phyloP scores from a whole-genome alignment of 371 early-diverging fungal species.

The Blakeslea trispora region DNA sequence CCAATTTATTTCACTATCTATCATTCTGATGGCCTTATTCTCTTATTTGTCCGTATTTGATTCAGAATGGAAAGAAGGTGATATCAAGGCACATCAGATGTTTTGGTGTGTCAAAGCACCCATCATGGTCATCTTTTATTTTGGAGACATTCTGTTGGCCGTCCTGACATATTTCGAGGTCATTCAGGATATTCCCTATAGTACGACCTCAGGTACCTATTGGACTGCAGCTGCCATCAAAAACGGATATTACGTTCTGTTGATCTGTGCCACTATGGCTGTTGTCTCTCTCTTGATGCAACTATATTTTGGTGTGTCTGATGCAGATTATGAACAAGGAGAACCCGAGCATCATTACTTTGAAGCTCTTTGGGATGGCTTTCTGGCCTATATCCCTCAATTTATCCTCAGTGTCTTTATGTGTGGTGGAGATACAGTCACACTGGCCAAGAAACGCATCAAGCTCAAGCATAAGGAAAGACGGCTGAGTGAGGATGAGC shows the following conservation, averaged over 20 bases:
- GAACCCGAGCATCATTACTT: slow-evolving; percentile 27
- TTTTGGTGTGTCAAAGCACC: slow-evolving; percentile 59
- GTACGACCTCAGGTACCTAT: slow-evolving; percentile 28
- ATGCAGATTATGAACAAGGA: slow-evolving; percentile 17
- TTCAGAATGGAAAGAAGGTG: slow-evolving; percentile 42
- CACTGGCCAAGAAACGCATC: slow-evolving; percentile 43
- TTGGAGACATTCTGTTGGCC: slow-evolving; percentile 43
- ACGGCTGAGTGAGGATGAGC: slow-evolving; percentile 25
- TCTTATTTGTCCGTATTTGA: slow-evolving; percentile 47
- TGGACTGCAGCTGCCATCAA: slow-evolving; percentile 50
- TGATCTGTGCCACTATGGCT: slow-evolving; percentile 43
- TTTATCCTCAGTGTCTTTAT: slow-evolving; percentile 41
- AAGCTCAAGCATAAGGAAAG: slow-evolving; percentile 27
- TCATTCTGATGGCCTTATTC: slow-evolving; percentile 50
- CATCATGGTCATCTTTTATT: slow-evolving; percentile 51
- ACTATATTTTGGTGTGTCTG: slow-evolving; percentile 38
- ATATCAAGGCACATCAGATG: slow-evolving; percentile 49
- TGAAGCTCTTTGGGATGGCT: slow-evolving; percentile 44
- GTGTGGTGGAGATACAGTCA: slow-evolving; percentile 46
- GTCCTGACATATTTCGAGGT: slow-evolving; percentile 31
- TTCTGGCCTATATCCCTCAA: slow-evolving; percentile 46
- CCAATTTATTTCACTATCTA: slow-evolving; percentile 46
- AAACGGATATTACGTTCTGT: slow-evolving; percentile 44
- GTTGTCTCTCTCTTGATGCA: slow-evolving; percentile 42
- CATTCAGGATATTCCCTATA: slow-evolving; percentile 39